These are phyloP conservation scores for Psidium guajava DNA, from an alignment of 345 rosid genomes.

Conservation along the genomic window DNA sequence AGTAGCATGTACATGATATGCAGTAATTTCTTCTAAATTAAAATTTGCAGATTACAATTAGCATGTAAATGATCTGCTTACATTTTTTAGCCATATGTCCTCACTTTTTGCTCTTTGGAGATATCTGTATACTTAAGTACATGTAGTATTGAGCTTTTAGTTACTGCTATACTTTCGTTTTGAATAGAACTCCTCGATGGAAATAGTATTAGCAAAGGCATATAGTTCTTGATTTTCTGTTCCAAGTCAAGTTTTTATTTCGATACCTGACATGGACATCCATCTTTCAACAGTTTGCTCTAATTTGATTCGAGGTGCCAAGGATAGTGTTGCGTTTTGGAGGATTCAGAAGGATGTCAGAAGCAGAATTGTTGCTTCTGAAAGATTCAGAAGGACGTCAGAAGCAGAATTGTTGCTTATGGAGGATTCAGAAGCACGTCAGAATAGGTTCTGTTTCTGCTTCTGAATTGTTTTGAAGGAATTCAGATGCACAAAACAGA, in stretches of 20 bases:
- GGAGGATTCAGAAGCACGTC: too few relatives aligned
- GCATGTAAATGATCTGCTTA: background rate
- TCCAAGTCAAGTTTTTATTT: background rate
- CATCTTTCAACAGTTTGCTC: background rate
- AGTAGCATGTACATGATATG: too few relatives aligned
- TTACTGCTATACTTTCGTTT: background rate
- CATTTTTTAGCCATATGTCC: too few relatives aligned
- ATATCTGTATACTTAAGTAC: background rate
- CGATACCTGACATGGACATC: background rate
- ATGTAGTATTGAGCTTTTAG: background rate
- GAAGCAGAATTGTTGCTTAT: too few relatives aligned
- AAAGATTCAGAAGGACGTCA: too few relatives aligned
- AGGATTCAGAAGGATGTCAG: too few relatives aligned
- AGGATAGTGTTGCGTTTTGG: too few relatives aligned
- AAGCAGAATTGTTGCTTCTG: too few relatives aligned
- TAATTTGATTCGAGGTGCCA: constrained; percentile 11
- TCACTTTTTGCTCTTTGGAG: background rate
- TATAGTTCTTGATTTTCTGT: background rate
- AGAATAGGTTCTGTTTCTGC: too few relatives aligned
- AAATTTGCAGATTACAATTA: background rate
- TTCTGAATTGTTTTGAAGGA: too few relatives aligned
- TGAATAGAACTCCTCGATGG: background rate
- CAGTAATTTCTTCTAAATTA: too few relatives aligned
- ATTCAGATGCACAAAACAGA: too few relatives aligned
- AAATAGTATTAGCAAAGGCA: background rate